phyloP scores from a whole-genome alignment of 177 flowering plant species.

The Vitis hybrid region DNA sequence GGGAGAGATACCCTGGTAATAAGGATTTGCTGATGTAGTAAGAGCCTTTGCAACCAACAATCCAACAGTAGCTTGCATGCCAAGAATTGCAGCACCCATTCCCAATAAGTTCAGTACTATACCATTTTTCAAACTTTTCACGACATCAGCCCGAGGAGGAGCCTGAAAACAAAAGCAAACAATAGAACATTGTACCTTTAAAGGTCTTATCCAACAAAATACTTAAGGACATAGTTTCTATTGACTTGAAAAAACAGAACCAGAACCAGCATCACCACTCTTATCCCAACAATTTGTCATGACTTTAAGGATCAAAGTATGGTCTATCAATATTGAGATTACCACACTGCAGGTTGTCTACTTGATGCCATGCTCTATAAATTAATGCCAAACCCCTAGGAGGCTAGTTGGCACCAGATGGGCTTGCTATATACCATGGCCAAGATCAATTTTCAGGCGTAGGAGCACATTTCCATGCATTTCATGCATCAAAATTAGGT shows the following conservation, averaged over 20 bases:
- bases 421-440: too few species aligned
- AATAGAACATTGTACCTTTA: background rate
- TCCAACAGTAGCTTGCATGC: constrained; percentile 99
- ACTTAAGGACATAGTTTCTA: background rate
- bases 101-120: constrained; percentile 80
- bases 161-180: constrained; percentile 54
- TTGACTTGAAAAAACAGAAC: background rate
- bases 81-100: constrained; percentile 97
- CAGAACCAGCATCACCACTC: background rate
- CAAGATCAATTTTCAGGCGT: too few species aligned
- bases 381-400: too few species aligned
- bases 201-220: background rate
- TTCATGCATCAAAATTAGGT: too few species aligned
- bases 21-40: constrained; percentile 86
- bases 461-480: too few species aligned
- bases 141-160: constrained; percentile 96
- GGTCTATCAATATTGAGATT: too few species aligned
- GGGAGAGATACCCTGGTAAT: constrained; percentile 72
- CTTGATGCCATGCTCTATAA: too few species aligned
- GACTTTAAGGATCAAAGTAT: too few species aligned
- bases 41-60: constrained; percentile 91
- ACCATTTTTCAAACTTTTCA: constrained; percentile 84
- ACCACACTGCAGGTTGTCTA: too few species aligned
- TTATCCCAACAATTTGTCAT: background rate
- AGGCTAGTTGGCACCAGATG: too few species aligned